Base-by-base conservation (phyloP, 768 basidiomycete genomes). In the Suillus subaureus region DNA sequence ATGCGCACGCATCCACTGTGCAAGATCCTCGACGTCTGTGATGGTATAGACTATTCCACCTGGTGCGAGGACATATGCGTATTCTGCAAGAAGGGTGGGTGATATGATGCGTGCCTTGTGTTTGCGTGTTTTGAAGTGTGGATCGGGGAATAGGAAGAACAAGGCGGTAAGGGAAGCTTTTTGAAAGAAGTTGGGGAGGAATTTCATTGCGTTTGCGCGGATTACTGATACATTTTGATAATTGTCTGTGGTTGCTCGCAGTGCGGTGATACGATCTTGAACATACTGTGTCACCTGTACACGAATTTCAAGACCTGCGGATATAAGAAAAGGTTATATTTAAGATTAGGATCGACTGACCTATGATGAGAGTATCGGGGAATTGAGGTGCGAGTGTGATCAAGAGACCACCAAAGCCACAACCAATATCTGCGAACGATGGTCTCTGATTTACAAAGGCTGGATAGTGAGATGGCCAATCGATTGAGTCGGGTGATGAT, bases 81-180 rank as follows among this genome's bases (percentile, higher is more conserved):
- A 99, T 75, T 99, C 97, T 31, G 97, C 96, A 23, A 99, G 85
- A 37, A 99, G 85, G n/a, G 97, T 96, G 7, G 95, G 93, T 61
- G 96, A 97, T 74, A 99, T 96, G 75, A 99, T 99, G 73, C 97
- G 90, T 2, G 97, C 97, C 81, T 99, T 99, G 83, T 99, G 97
- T 78, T 99, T 99, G 71, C 96, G 89, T 11, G 87, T 84, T 77
- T 99, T 99, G 86, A 99, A 99, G 77, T 99, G 97, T 0, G 97
- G 97, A 78, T 99, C 97, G 49, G 97, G 97, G 79, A 99, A 99
- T 65, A 99, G 86, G 82, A 99, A 99, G 81, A 99, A 99, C 60
- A 99, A 83, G 57, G 97, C 89, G 23, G 92, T 90, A 43, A 99
- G 83, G 68, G 97, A 97, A 64, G 89, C 89, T 74, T 96, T 96